Base-by-base conservation (phyloP, 2,329 filamentous ascomycete species). In the Arthrobotrys conoides region DNA sequence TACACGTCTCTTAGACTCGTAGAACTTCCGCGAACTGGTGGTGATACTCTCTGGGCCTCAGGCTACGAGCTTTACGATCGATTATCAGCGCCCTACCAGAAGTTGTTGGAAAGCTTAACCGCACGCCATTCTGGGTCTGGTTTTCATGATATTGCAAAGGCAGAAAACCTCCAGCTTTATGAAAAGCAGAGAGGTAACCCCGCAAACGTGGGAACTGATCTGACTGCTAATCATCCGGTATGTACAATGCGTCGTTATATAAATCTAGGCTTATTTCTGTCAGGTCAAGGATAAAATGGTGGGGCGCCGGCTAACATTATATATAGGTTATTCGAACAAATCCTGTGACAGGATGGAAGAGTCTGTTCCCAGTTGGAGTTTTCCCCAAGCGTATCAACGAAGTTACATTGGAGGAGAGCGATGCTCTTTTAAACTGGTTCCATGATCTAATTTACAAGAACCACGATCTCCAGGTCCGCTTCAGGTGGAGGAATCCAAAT, bases 31-130 rank as follows among this genome's bases (percentile, higher is more conserved):
- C 84, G 85, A 53, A 89, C 87, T 0, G 89, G 89, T 5, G 87
- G 89, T 48, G 88, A 90, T 83, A 91, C 90, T 0, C 86, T 92
- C 5, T 92, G 90, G 89, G 90, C 90, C 0, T 90, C 76, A 10
- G 89, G 89, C 0, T 91, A 91, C 82, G 90, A 91, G 80, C 83
- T 91, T 12, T 92, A 91, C 81, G 90, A 92, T 81, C 87, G 89
- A 30, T 85, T 92, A 73, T 90, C 88, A 3, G 84, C 85, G 1
- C 85, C 88, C 0, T 88, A 88, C 67, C 88, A 88, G 73, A 84
- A 84, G 24, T 91, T 91, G 83, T 85, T 91, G 30, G 89, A 91
- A 69, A 83, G 83, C 0, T 83, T 91, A 6, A 90, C 88, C 0
- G 90, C 87, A 2, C 89, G 87, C 0, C 88, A 86, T 64, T 87